Evolutionary conservation across 73 alveolate genomes (phyloP).

Genomic region (Tetrahymena thermophila): DNA sequence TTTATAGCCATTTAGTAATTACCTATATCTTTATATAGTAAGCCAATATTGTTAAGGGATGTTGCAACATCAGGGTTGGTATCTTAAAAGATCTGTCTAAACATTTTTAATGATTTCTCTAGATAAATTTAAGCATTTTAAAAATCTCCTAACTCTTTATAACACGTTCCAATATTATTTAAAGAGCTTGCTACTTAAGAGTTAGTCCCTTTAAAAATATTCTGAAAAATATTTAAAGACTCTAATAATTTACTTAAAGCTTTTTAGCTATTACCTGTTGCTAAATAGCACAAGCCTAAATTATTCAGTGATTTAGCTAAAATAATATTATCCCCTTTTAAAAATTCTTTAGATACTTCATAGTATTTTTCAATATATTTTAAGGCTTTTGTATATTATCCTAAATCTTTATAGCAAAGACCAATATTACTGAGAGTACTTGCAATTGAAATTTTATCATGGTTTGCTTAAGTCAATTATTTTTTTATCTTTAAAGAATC

Average conservation of each 20-base stretch:
- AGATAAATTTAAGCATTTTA: neutral
- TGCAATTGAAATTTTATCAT: neutral
- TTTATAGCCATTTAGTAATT: neutral
- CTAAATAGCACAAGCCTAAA: neutral
- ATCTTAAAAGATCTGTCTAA: neutral
- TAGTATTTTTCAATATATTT: neutral
- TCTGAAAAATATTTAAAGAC: neutral
- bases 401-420: neutral
- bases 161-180: neutral
- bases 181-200: neutral
- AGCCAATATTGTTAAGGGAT: neutral
- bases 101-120: neutral
- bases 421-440: neutral
- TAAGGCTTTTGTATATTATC: neutral
- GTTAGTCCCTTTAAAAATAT: neutral
- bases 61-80: neutral
- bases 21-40: neutral
- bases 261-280: neutral
- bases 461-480: neutral
- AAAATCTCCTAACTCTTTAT: neutral
- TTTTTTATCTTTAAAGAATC: neutral
- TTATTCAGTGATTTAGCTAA: neutral
- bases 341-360: neutral
- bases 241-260: neutral
- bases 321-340: neutral